phyloP scores from a whole-genome alignment of 371 early-diverging fungal genomes.

The Funneliformis caledonium region DNA sequence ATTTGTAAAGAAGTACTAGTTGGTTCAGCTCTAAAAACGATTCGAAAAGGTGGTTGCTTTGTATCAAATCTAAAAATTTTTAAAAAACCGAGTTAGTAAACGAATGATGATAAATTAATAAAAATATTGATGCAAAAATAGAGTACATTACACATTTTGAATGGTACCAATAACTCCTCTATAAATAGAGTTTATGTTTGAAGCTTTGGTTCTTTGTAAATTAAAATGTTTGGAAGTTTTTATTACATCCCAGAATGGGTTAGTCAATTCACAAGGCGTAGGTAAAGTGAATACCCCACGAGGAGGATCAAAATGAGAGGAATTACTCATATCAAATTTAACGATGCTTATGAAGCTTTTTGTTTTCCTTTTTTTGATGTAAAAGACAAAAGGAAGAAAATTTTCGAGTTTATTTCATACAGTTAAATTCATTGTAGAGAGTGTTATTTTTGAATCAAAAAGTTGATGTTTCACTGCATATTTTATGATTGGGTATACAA shows the following conservation, averaged over 20 bases:
- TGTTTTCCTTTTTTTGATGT: too few species aligned
- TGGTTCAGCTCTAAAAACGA: constrained; percentile 74
- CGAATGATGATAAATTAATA: background rate
- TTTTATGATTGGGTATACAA: too few species aligned
- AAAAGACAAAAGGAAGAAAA: too few species aligned
- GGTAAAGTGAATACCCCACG: constrained; percentile 36
- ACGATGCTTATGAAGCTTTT: too few species aligned
- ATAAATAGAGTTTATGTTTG: constrained; percentile 56
- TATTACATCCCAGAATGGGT: constrained; percentile 65
- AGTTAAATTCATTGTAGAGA: too few species aligned
- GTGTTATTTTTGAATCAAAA: too few species aligned
- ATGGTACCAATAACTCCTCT: constrained; percentile 79
- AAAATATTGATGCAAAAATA: background rate
- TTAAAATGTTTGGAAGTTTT: constrained; percentile 66
- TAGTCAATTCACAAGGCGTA: constrained; percentile 7
- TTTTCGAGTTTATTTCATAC: too few species aligned
- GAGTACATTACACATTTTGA: constrained; percentile 71
- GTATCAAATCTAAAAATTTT: constrained; percentile 73
- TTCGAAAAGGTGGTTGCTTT: constrained; percentile 91
- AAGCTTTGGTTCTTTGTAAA: constrained; percentile 71
- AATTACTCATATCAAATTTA: background rate
- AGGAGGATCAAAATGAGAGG: constrained; percentile 33
- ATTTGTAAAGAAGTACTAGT: constrained; percentile 59
- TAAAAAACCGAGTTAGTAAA: background rate
- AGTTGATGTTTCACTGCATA: too few species aligned